A percentile compares a stretch with the other conserved stretches of the same genome.
These are phyloP conservation scores for Fragaria ananassa DNA, from an alignment of 306 rosid genomes.

Conservation along the genomic window DNA sequence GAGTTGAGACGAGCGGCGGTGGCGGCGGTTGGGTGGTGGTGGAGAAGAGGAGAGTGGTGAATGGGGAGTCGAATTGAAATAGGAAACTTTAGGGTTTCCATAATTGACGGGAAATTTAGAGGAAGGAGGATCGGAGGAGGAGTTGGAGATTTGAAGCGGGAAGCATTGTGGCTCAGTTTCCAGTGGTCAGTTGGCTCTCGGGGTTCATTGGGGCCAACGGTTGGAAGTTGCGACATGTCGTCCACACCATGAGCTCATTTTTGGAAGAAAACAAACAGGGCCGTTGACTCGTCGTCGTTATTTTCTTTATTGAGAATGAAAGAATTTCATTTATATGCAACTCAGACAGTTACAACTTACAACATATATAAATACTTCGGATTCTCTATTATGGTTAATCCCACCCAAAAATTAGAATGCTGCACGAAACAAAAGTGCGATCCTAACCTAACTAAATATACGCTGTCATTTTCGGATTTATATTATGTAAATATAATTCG, in stretches of 20 bases:
- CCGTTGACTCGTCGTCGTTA: no score
- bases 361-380: no score
- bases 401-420: no score
- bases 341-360: no score
- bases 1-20: constrained; percentile 23
- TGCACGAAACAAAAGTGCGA: no score
- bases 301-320: no score
- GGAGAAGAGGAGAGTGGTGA: constrained; percentile 31
- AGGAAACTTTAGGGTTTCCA: constrained; percentile 48
- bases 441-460: no score
- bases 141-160: constrained; percentile 13
- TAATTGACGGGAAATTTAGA: not conserved
- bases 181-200: not conserved
- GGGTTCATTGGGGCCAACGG: not conserved
- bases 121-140: not conserved
- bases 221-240: not conserved
- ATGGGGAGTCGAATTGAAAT: constrained; percentile 36
- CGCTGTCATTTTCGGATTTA: rapidly evolving
- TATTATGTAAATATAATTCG: no score
- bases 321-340: no score
- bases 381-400: no score
- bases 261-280: not conserved
- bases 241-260: not conserved
- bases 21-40: constrained; percentile 14
- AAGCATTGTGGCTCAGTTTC: constrained; percentile 3